Percentiles rank a stretch among this genome's conserved stretches.
Evolutionary conservation across 441 rosid genomes (phyloP).

Genomic region (Aleurites moluccanus): DNA sequence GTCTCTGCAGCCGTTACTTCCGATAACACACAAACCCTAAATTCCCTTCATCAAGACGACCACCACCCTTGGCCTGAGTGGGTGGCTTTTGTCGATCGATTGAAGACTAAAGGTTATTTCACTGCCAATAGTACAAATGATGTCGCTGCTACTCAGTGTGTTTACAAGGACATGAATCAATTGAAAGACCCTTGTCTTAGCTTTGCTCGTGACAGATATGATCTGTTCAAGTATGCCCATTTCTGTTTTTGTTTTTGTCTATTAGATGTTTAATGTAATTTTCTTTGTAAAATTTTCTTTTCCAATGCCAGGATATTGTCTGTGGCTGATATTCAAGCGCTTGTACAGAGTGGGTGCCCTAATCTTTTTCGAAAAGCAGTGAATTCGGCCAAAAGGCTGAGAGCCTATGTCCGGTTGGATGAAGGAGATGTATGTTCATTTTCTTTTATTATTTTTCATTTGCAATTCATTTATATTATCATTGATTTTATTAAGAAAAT

Average conservation of each 20-base stretch:
- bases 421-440: slow-evolving; percentile 77
- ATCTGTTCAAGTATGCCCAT: slow-evolving; percentile 54
- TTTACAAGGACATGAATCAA: slow-evolving; percentile 58
- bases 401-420: slow-evolving; percentile 56
- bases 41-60: slow-evolving; percentile 43
- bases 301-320: slow-evolving; percentile 64
- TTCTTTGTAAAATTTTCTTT: not conserved
- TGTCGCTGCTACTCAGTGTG: not conserved
- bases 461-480: not conserved
- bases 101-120: slow-evolving; percentile 74
- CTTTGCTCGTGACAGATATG: slow-evolving; percentile 92
- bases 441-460: not conserved
- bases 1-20: slow-evolving; percentile 18
- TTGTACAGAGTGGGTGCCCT: slow-evolving; percentile 85
- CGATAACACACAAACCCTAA: slow-evolving; percentile 18
- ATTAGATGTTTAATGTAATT: not conserved
- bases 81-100: slow-evolving; percentile 69
- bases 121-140: slow-evolving; percentile 17
- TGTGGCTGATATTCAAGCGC: slow-evolving; percentile 49
- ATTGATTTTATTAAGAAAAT: not conserved
- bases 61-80: slow-evolving; percentile 95
- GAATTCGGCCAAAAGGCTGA: slow-evolving; percentile 84
- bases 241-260: not conserved
- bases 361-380: slow-evolving; percentile 73
- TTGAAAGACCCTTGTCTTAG: slow-evolving; percentile 82